phyloP scores from a whole-genome alignment of 2,329 filamentous ascomycete species.

The Niveomyces coronatus region DNA sequence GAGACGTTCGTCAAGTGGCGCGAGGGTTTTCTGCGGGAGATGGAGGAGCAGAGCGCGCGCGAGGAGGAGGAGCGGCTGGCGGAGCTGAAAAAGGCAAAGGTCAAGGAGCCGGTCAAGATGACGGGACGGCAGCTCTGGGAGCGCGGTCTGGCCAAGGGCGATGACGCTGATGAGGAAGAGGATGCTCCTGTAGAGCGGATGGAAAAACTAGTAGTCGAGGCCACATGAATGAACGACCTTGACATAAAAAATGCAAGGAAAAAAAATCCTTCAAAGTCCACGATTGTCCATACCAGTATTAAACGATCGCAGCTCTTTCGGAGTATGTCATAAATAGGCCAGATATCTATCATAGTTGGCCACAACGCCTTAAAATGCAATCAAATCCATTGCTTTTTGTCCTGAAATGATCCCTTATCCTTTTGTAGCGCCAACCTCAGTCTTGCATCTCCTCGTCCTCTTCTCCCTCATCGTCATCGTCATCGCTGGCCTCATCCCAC shows the following conservation, averaged over 20 bases:
- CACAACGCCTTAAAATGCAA: conserved; percentile 16
- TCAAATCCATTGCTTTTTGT: not conserved
- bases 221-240: conserved; percentile 17
- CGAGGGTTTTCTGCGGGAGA: conserved; percentile 65
- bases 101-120: conserved; percentile 63
- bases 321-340: no score
- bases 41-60: conserved; percentile 59
- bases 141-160: conserved; percentile 57
- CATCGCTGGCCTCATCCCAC: conserved; percentile 40
- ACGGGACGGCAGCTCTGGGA: conserved; percentile 73
- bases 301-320: no score
- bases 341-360: no score
- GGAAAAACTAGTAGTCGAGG: conserved; percentile 62
- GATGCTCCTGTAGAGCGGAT: conserved; percentile 52
- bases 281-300: no score
- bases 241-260: not conserved
- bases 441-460: conserved; percentile 50
- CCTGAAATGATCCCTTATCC: conserved; percentile 28
- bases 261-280: conserved; percentile 9
- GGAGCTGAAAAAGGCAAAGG: conserved; percentile 68
- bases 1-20: conserved; percentile 82
- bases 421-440: conserved; percentile 22
- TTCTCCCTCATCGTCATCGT: conserved; percentile 33
- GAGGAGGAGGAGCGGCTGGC: conserved; percentile 71
- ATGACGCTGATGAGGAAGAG: conserved; percentile 56